A percentile compares a stretch with the other conserved stretches of the same genome.
These are phyloP conservation scores for Sanguinoderma infundibulare DNA, from an alignment of 1,284 basidiomycete genomes.

Conservation along the genomic window DNA sequence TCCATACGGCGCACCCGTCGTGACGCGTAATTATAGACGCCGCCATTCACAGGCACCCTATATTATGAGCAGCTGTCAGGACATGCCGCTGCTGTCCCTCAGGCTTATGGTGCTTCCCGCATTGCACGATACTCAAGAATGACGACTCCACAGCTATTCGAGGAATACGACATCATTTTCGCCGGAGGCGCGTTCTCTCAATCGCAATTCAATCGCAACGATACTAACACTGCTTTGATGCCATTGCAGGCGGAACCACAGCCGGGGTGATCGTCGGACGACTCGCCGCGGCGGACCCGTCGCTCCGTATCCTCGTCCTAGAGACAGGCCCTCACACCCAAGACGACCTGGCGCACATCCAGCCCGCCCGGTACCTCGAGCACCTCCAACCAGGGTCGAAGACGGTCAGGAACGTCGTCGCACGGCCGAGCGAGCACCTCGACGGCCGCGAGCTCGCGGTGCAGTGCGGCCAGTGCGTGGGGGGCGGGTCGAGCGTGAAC, in stretches of 20 bases:
- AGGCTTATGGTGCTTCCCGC: neutral
- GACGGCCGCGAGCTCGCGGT: slow-evolving; percentile 46
- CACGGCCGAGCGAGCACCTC: slow-evolving; percentile 38
- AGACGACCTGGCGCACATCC: slow-evolving; percentile 34
- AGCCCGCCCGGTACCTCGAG: slow-evolving; percentile 36
- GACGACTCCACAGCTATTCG: neutral
- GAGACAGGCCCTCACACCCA: slow-evolving; percentile 43
- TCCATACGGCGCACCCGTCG: too few species aligned
- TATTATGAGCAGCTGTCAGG: neutral
- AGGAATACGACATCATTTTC: slow-evolving; percentile 50
- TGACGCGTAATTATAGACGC: neutral
- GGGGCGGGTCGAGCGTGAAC: slow-evolving; percentile 62
- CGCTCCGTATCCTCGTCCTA: slow-evolving; percentile 45
- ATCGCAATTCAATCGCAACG: neutral
- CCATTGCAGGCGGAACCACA: slow-evolving; percentile 46
- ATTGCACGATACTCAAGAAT: neutral
- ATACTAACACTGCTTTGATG: neutral
- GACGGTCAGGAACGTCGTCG: slow-evolving; percentile 22
- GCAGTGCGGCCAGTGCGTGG: slow-evolving; percentile 48
- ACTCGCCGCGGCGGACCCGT: slow-evolving; percentile 46
- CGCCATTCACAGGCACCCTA: neutral
- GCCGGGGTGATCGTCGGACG: slow-evolving; percentile 48
- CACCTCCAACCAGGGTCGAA: slow-evolving; percentile 32
- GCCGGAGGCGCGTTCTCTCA: slow-evolving; percentile 45
- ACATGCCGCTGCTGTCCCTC: neutral